Evolutionary conservation across 83 land plant species (phyloP).

Genomic region (Diphasiastrum complanatum): DNA sequence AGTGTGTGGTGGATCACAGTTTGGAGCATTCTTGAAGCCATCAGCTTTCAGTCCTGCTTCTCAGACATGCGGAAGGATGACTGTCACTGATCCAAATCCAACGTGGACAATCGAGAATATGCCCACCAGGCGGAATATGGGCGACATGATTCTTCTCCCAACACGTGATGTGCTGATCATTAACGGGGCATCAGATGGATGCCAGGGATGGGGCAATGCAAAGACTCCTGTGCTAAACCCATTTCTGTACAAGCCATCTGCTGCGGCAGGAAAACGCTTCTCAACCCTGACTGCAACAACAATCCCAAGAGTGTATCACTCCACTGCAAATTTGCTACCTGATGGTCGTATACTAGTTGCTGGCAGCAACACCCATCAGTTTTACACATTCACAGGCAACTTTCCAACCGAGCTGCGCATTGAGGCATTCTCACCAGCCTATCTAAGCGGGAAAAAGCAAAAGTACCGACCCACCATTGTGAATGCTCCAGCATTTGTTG

Average conservation of each 20-base stretch:
- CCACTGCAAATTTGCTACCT: conserved; percentile 36
- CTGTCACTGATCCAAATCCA: conserved; percentile 20
- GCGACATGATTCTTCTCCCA: conserved; percentile 44
- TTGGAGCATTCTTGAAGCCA: conserved; percentile 1
- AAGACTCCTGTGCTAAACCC: conserved; percentile 33
- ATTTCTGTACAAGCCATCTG: conserved; percentile 29
- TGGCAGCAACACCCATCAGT: conserved; percentile 39
- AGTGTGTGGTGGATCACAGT: conserved; percentile 43
- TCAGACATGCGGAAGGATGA: conserved; percentile 33
- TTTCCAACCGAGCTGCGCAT: conserved; percentile 45
- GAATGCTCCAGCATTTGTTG: no score
- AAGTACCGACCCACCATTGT: no score
- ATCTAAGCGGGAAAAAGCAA: no score
- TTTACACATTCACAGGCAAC: conserved; percentile 23
- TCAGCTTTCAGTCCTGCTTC: conserved; percentile 17
- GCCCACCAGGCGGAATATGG: conserved; percentile 43
- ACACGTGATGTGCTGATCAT: conserved; percentile 35
- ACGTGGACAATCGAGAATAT: conserved; percentile 44
- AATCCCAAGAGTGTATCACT: conserved; percentile 58
- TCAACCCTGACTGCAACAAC: conserved; percentile 13
- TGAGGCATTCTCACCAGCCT: conserved; percentile 38
- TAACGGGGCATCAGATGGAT: conserved; percentile 43
- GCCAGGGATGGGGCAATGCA: conserved; percentile 39
- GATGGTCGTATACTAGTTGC: conserved; percentile 42
- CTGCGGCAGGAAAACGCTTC: conserved; percentile 21